A percentile compares a stretch with the other conserved stretches of the same genome.
Conservation (phyloP, 164 flowering plant genomes). For the Brasenia schreberi region DNA sequence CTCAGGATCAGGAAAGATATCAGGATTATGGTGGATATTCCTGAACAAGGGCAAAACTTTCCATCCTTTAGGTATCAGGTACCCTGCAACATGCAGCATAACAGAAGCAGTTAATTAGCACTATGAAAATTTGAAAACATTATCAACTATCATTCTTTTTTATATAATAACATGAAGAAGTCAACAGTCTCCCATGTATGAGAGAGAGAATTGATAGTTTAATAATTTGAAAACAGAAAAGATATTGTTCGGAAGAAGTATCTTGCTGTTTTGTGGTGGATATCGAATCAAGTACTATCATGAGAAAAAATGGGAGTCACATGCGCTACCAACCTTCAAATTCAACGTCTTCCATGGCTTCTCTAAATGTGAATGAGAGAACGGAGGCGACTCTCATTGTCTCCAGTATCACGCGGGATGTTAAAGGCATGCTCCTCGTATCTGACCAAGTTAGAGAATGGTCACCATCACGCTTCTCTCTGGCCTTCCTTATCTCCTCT, state of each 20-base stretch:
- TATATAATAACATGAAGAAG: no score
- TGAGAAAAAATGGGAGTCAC: background rate
- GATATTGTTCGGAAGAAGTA: no score
- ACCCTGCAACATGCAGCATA: constrained; percentile 35
- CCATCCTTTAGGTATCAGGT: constrained; percentile 98
- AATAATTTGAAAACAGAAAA: no score
- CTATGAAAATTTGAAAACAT: no score
- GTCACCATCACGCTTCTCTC: constrained; percentile 21
- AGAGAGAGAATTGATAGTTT: no score
- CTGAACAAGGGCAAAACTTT: constrained; percentile 91
- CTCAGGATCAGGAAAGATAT: constrained; percentile 69
- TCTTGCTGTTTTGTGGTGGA: background rate
- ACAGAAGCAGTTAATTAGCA: background rate
- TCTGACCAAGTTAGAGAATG: constrained; percentile 52
- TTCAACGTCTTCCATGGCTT: constrained; percentile 96
- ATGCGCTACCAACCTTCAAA: constrained; percentile 50
- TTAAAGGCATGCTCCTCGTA: constrained; percentile 78
- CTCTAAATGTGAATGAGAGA: constrained; percentile 90
- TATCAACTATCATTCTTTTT: no score
- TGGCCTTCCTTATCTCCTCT: constrained; percentile 30
- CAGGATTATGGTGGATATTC: constrained; percentile 91
- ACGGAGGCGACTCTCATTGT: constrained; percentile 87
- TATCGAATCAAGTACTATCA: background rate
- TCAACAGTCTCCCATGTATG: no score
- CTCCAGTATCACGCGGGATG: constrained; percentile 85